phyloP scores from a whole-genome alignment of 2,329 filamentous ascomycete genomes.

The Aspergillus fischeri region DNA sequence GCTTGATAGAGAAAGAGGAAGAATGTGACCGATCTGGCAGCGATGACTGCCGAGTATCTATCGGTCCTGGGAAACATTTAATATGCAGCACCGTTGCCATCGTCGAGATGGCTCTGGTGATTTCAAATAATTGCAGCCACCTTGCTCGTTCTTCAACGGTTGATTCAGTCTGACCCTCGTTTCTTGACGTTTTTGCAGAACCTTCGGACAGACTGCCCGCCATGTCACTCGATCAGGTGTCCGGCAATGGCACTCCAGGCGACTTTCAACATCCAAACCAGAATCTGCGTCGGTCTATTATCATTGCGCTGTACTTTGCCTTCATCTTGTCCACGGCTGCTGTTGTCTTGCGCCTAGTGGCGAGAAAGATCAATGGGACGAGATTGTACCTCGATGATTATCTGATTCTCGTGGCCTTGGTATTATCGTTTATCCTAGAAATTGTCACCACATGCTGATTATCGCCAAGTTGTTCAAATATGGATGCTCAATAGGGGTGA shows the following conservation, averaged over 20 bases:
- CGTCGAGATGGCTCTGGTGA: slow-evolving; percentile 3
- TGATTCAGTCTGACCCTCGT: slow-evolving; percentile 4
- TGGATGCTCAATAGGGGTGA: slow-evolving; percentile 25
- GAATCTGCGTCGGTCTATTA: slow-evolving; percentile 18
- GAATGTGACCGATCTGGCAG: not conserved
- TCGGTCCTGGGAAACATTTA: not conserved
- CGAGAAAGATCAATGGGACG: slow-evolving; percentile 22
- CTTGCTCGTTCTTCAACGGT: slow-evolving; percentile 6
- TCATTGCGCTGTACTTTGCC: slow-evolving; percentile 22
- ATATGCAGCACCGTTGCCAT: not conserved
- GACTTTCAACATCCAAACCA: slow-evolving; percentile 26
- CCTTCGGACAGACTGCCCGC: not conserved
- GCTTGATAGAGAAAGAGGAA: not conserved
- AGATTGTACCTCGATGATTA: slow-evolving; percentile 28
- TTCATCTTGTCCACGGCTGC: slow-evolving; percentile 23
- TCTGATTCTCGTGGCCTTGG: slow-evolving; percentile 27
- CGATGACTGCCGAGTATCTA: not conserved
- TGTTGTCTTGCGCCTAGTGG: slow-evolving; percentile 23
- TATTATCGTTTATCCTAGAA: slow-evolving; percentile 1
- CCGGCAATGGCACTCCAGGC: slow-evolving; percentile 10
- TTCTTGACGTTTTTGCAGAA: slow-evolving; percentile 2
- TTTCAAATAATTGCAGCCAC: slow-evolving; percentile 23
- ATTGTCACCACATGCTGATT: not conserved
- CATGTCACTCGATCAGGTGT: slow-evolving; percentile 17
- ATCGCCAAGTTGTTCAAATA: slow-evolving; percentile 24